Percentiles rank a stretch among this genome's conserved stretches.
These are phyloP conservation scores for Rhynchosporium secalis DNA, from an alignment of 2,329 filamentous ascomycete species.

Conservation along the genomic window DNA sequence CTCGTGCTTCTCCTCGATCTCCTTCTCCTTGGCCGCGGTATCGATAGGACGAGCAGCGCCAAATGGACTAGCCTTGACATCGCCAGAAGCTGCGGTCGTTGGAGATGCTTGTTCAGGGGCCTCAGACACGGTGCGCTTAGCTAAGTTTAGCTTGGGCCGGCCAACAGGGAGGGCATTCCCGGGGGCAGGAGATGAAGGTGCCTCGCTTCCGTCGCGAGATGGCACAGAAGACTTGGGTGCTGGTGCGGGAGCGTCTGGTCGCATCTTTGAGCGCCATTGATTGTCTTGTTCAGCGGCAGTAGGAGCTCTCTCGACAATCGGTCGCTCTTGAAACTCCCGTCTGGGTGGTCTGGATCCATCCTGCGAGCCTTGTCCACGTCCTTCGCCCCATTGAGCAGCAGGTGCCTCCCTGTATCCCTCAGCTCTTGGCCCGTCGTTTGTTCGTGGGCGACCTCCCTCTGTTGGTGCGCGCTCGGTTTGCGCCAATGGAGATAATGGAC, in stretches of 20 bases:
- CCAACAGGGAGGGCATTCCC: conserved; percentile 57
- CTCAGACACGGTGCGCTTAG: conserved; percentile 89
- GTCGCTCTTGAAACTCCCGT: conserved; percentile 72
- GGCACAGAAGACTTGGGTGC: conserved; percentile 58
- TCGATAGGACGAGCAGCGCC: conserved; percentile 93
- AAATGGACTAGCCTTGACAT: conserved; percentile 89
- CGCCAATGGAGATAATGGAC: conserved; percentile 75
- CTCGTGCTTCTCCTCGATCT: conserved; percentile 85
- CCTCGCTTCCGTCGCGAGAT: conserved; percentile 72
- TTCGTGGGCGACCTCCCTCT: conserved; percentile 58
- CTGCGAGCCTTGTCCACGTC: conserved; percentile 55
- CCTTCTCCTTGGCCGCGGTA: conserved; percentile 82
- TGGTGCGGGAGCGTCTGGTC: conserved; percentile 61
- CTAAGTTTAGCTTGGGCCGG: conserved; percentile 82
- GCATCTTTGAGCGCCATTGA: conserved; percentile 91
- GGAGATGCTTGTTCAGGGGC: conserved; percentile 52
- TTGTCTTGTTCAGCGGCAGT: conserved; percentile 92
- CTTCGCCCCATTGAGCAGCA: conserved; percentile 70
- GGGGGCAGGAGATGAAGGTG: conserved; percentile 69
- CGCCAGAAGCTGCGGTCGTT: conserved; percentile 50
- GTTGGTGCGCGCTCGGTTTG: conserved; percentile 55
- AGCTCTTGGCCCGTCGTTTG: conserved; percentile 59
- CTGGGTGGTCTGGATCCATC: conserved; percentile 79
- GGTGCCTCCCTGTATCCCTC: conserved; percentile 67
- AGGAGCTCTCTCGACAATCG: conserved; percentile 66